Base-by-base conservation (phyloP, 305 asterid species). In the Fraxinus xanthoxyloides region DNA sequence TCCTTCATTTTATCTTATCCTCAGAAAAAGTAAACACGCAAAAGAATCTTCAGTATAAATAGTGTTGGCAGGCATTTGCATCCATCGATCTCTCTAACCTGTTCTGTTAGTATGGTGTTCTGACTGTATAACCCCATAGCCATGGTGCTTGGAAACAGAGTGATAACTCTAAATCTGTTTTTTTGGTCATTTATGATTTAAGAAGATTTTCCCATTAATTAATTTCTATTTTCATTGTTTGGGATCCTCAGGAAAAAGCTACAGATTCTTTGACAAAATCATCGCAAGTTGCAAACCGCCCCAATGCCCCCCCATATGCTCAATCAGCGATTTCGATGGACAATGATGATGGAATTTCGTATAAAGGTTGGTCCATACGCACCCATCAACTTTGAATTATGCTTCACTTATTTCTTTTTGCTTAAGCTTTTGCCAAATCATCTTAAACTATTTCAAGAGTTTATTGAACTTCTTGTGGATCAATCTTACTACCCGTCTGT, bases 281-380 rank as follows among this genome's bases (percentile, higher is more conserved):
- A 74, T 86, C 97, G 83, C 92, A 92, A 83, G 92, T 81, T 75
- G 86, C 91, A 59, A 94, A 85, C 80, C 91, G 87, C 79, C 67
- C 92, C 51, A 92, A 89, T 82, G 97, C 87, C 78, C 95, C 98
- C 75, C 90, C 94, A 17, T 90, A 92, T 89, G 94, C 87, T 81
- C 98, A 91, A 85, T 82, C 98, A 23, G 81, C 85, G 85, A 80
- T 90, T 85, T 85, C 97, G 31, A 83, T 91, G 92, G 98, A 93
- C 84, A 88, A 85, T 82, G 98, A 96, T 89, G 98, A 92, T 90
- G 98, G 97, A 80, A 91, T 96, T 88, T 86, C 97, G 69, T 92
- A 82, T 83, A 83, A 87, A 83, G 98, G 99, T 96, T 75, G 23
- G 90, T 89, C 40, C 30, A 31, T 54, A 43, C 24, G 34, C 43